Base-by-base conservation (phyloP, 768 basidiomycete species). In the Nidula microcarpa region DNA sequence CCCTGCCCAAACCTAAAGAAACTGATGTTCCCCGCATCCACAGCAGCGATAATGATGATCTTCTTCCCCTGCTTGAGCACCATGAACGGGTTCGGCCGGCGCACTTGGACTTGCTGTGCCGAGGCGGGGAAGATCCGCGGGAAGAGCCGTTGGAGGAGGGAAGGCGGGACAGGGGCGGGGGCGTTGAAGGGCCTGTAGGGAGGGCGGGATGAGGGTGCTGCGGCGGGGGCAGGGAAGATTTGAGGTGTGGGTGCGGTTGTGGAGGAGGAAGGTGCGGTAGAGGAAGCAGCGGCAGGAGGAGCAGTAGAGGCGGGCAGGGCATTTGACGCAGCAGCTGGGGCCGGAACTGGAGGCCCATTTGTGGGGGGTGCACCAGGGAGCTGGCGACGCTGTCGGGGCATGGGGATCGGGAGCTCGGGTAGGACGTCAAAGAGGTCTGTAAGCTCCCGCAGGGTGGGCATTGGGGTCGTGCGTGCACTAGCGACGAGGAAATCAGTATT, bases 1-100 rank as follows among this genome's bases (percentile, higher is more conserved):
- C 92, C 91, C 62, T 94, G 79, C 6, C 88, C 86, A 58, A 98
- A 94, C 50, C 89, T 75, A 70, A 93, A 90, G 75, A 97, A 95
- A 58, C 89, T 89, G 43, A 87, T 87, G 57, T 80, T 92, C 7
- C 95, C 93, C 2, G 84, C 79, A 68, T 97, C 94, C 4, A 95
- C 94, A 2, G 81, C 91, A 1, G 94, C 95, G 47, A 98, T 80
- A 34, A 98, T 76, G 50, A 95, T 74, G 7, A 77, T 86, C 63
- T 91, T 91, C 65, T 86, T 90, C 0, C 96, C 96, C 32, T 83
- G 81, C 59, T 95, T 91, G 55, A 98, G 73, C 4, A 82, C 80
- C 56, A 84, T 79, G 62, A 96, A 95, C 0, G 92, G 89, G 59
- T 94, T 87, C 3, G 79, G 72, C 55, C 66, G 78, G 16, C 74